Evolutionary conservation across 163 green algal genomes (phyloP).

Genomic region (Scenedesmus sp.): DNA sequence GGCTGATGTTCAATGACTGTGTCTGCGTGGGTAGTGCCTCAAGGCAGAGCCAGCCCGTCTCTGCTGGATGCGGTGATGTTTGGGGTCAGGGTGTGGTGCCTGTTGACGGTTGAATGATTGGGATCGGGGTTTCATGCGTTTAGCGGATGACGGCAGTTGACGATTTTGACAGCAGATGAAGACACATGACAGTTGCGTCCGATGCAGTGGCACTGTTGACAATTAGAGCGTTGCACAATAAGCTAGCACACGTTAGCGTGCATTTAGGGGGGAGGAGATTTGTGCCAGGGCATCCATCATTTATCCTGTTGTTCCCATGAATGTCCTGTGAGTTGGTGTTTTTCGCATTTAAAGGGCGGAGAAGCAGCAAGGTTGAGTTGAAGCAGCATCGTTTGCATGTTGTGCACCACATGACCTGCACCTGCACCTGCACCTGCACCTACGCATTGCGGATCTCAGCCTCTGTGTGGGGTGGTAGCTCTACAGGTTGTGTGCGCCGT

Average conservation of each 20-base stretch:
- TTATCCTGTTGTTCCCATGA: not conserved
- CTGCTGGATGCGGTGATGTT: not conserved
- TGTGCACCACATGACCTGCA: not conserved
- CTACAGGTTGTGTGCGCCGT: not conserved
- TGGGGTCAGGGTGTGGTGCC: too few relatives aligned
- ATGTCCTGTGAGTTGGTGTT: not conserved
- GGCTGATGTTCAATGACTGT: not conserved
- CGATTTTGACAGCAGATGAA: not conserved
- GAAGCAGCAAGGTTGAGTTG: not conserved
- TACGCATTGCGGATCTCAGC: not conserved
- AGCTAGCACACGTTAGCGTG: not conserved
- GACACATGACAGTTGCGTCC: not conserved
- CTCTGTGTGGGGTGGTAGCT: not conserved
- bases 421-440: not conserved
- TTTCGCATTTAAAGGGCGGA: not conserved
- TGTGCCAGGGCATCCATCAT: too few relatives aligned
- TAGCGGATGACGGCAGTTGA: not conserved
- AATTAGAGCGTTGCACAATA: not conserved
- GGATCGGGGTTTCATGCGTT: not conserved
- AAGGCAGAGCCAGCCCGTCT: not conserved
- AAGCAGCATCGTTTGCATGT: not conserved
- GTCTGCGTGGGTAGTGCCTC: not conserved
- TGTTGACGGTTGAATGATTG: not conserved
- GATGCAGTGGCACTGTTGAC: not conserved
- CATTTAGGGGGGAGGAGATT: too few relatives aligned